Evolutionary conservation across 305 asterid species (phyloP).

Genomic region (Fraxinus sp.): DNA sequence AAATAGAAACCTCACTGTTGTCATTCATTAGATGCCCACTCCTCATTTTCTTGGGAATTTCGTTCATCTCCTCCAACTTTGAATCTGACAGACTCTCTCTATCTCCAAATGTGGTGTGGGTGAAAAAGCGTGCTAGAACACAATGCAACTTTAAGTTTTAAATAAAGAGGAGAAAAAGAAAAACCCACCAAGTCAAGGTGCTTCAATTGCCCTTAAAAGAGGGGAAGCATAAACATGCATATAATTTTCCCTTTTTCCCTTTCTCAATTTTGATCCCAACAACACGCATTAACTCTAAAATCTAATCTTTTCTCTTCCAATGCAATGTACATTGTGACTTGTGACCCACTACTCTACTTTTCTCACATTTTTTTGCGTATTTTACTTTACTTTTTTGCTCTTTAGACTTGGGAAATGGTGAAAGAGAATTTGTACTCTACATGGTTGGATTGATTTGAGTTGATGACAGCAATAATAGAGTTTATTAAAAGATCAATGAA

Average conservation of each 20-base stretch:
- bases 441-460: slow-evolving; percentile 11
- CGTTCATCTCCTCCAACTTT: not conserved
- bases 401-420: slow-evolving; percentile 5
- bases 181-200: slow-evolving; percentile 13
- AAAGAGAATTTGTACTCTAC: not conserved
- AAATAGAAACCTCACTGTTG: not conserved
- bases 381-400: not conserved
- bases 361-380: not conserved
- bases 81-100: not conserved
- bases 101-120: not conserved
- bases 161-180: not conserved
- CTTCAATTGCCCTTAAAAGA: slow-evolving; percentile 26
- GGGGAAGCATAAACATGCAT: slow-evolving; percentile 20
- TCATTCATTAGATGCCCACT: not conserved
- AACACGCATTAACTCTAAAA: slow-evolving; percentile 7
- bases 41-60: not conserved
- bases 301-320: slow-evolving; percentile 5
- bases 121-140: not conserved
- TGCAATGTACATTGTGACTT: not conserved
- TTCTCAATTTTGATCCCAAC: slow-evolving; percentile 8
- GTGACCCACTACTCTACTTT: slow-evolving; percentile 16
- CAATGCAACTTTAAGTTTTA: slow-evolving; percentile 22
- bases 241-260: not conserved
- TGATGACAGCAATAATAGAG: slow-evolving; percentile 16
- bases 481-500: not conserved